Conservation (phyloP, 2,329 filamentous ascomycete genomes). For the Fusarium sp. region DNA sequence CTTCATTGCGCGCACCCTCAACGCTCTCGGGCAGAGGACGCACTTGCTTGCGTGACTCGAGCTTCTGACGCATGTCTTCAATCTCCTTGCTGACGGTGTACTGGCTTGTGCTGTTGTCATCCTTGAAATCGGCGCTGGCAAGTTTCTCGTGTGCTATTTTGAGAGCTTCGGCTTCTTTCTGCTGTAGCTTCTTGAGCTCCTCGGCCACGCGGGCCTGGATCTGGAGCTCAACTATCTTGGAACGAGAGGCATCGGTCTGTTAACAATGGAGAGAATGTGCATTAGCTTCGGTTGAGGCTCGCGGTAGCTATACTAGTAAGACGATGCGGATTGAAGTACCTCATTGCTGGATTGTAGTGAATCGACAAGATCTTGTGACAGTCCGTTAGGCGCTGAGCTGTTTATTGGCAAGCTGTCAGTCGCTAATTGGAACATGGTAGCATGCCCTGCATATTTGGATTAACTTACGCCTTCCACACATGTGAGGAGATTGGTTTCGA, state of each 20-base stretch:
- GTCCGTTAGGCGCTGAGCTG: slow-evolving; percentile 60
- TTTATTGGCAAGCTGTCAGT: slow-evolving; percentile 46
- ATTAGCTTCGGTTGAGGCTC: slow-evolving; percentile 26
- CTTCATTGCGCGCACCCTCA: slow-evolving; percentile 78
- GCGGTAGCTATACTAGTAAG: neutral
- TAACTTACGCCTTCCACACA: slow-evolving; percentile 68
- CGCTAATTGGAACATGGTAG: neutral
- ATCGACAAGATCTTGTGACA: slow-evolving; percentile 86
- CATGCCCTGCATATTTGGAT: neutral
- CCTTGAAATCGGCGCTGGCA: slow-evolving; percentile 57
- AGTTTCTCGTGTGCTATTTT: slow-evolving; percentile 74
- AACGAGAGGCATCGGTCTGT: slow-evolving; percentile 89
- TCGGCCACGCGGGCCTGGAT: slow-evolving; percentile 87
- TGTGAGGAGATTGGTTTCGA: slow-evolving; percentile 63
- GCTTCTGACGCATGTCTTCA: slow-evolving; percentile 66
- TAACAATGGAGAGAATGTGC: neutral
- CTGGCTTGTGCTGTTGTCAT: slow-evolving; percentile 50
- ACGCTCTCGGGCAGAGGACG: slow-evolving; percentile 77
- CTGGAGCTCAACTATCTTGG: slow-evolving; percentile 84
- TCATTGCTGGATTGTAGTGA: slow-evolving; percentile 86
- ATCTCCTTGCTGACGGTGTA: slow-evolving; percentile 70
- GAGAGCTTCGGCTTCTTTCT: slow-evolving; percentile 76
- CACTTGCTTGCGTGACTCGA: slow-evolving; percentile 72
- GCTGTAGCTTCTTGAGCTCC: slow-evolving; percentile 84
- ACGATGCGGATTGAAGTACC: slow-evolving; percentile 63